These are phyloP conservation scores for Ophiostoma populinum DNA, from an alignment of 2,329 filamentous ascomycete genomes.

Conservation along the genomic window DNA sequence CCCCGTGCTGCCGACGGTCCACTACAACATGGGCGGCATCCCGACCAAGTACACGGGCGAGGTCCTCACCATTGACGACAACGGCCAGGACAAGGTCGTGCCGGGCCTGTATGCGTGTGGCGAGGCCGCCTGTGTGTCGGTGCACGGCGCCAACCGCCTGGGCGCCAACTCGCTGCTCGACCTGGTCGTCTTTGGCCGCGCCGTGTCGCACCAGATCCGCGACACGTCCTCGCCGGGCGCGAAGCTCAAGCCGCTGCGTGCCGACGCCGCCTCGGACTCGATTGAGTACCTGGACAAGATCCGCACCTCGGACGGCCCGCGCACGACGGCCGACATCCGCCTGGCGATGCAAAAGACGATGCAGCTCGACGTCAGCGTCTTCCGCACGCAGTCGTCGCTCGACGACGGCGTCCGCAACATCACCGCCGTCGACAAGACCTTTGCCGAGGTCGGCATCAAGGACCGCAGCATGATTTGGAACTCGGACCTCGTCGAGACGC, in stretches of 20 bases:
- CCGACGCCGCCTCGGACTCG: slow-evolving; percentile 76
- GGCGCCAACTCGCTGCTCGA: slow-evolving; percentile 97
- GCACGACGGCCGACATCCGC: slow-evolving; percentile 76
- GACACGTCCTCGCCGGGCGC: slow-evolving; percentile 79
- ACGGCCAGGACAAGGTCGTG: slow-evolving; percentile 82
- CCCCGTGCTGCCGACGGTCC: slow-evolving; percentile 85
- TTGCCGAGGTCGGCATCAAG: slow-evolving; percentile 78
- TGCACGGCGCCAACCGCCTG: slow-evolving; percentile 94
- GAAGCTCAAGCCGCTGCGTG: slow-evolving; percentile 60
- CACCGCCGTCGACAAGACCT: slow-evolving; percentile 63
- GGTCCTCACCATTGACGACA: slow-evolving; percentile 73
- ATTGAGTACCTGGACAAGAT: slow-evolving; percentile 75
- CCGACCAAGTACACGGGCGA: slow-evolving; percentile 95
- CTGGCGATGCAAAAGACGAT: slow-evolving; percentile 94
- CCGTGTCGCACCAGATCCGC: slow-evolving; percentile 90
- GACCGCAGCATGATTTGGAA: slow-evolving; percentile 99
- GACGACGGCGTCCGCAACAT: slow-evolving; percentile 88
- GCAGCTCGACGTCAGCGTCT: slow-evolving; percentile 93
- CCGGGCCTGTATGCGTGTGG: slow-evolving; percentile 91
- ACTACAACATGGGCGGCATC: slow-evolving; percentile 99
- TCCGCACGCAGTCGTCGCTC: slow-evolving; percentile 84
- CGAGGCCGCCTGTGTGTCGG: slow-evolving; percentile 93
- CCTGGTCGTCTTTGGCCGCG: slow-evolving; percentile 92
- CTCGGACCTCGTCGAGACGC: slow-evolving; percentile 87
- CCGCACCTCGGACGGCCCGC: slow-evolving; percentile 68